These are phyloP conservation scores for Pilobolus umbonatus DNA, from an alignment of 192 early-diverging fungal genomes.

Conservation along the genomic window DNA sequence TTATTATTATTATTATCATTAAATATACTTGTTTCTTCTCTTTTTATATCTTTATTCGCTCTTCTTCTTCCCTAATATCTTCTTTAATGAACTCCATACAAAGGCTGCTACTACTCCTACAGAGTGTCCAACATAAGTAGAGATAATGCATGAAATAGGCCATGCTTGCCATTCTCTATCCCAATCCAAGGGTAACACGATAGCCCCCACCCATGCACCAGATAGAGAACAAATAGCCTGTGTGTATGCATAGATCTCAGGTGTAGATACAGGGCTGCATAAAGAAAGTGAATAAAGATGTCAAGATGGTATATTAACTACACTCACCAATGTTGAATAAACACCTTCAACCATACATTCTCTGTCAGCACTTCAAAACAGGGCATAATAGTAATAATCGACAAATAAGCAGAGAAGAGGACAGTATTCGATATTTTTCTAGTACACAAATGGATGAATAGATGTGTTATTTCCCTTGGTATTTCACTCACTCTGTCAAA, in stretches of 20 bases:
- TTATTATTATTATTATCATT: neutral
- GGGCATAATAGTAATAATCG: constrained; percentile 31
- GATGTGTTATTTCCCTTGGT: neutral
- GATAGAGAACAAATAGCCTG: constrained; percentile 41
- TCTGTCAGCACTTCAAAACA: constrained; percentile 23
- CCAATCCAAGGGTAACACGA: constrained; percentile 55
- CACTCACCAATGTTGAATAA: constrained; percentile 17
- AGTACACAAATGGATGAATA: constrained; percentile 2
- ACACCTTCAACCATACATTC: constrained; percentile 31
- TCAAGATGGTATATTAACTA: constrained; percentile 16
- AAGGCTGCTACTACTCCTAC: constrained; percentile 33
- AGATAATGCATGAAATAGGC: constrained; percentile 46
- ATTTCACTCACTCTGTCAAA: constrained; percentile 23
- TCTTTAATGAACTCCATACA: constrained; percentile 18
- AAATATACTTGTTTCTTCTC: neutral
- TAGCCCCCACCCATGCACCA: constrained; percentile 51
- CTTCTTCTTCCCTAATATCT: constrained; percentile 22
- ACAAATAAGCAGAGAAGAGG: constrained; percentile 29
- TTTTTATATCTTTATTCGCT: constrained; percentile 17
- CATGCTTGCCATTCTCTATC: constrained; percentile 52
- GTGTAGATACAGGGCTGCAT: constrained; percentile 33
- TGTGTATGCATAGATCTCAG: constrained; percentile 41
- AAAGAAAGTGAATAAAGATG: constrained; percentile 1
- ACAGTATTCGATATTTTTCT: constrained; percentile 29
- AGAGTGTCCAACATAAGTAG: constrained; percentile 39